These are phyloP conservation scores for Sclerotinia spermophila DNA, from an alignment of 2,329 filamentous ascomycete species.

Conservation along the genomic window DNA sequence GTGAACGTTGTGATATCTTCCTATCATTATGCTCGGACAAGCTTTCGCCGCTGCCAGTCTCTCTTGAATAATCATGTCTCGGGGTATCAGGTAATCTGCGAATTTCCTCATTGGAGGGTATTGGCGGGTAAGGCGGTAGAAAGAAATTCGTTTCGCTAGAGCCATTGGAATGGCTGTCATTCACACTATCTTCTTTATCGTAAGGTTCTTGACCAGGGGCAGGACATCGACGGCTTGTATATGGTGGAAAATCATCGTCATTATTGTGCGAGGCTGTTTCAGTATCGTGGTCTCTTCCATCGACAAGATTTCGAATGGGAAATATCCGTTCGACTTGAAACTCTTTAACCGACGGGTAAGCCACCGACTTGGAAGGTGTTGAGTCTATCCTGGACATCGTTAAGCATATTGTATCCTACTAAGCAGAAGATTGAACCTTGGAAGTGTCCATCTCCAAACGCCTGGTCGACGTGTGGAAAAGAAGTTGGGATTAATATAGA, in stretches of 20 bases:
- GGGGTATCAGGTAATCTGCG: conserved; percentile 18
- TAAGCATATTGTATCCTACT: conserved; percentile 12
- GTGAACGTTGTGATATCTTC: conserved; percentile 22
- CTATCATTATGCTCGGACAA: not conserved
- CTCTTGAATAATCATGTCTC: not conserved
- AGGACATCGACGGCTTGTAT: not conserved
- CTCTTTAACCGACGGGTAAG: conserved; percentile 23
- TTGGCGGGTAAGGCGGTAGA: conserved; percentile 24
- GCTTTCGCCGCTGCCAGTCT: not conserved
- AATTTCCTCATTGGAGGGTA: conserved; percentile 22
- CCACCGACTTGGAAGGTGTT: conserved; percentile 21
- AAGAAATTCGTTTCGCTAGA: conserved; percentile 15
- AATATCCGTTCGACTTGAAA: conserved; percentile 29
- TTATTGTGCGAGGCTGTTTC: not conserved
- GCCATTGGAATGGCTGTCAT: not conserved
- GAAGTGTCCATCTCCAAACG: not conserved
- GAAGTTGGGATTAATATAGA: not conserved
- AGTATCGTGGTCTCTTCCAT: not conserved
- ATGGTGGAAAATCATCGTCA: not conserved
- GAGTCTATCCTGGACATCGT: conserved; percentile 16
- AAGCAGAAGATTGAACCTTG: not conserved
- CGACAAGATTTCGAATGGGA: conserved; percentile 30
- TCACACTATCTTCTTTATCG: not conserved
- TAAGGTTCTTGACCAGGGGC: not conserved
- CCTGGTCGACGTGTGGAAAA: not conserved